Evolutionary conservation across 2,329 filamentous ascomycete genomes (phyloP).

Genomic region (Ascochyta clinopodiicola): DNA sequence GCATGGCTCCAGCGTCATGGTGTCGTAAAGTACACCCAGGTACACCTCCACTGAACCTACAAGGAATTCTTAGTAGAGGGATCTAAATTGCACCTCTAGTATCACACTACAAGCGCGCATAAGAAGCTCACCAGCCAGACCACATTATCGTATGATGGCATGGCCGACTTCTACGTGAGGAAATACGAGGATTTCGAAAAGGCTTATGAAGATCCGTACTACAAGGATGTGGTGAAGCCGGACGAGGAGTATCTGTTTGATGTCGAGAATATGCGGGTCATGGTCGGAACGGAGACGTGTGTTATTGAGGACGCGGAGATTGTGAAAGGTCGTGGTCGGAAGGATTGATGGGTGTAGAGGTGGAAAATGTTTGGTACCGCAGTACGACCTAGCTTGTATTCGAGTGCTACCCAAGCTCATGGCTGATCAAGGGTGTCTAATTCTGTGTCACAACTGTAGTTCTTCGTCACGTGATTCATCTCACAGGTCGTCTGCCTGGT

Average conservation of each 20-base stretch:
- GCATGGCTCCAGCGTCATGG: constrained; percentile 30
- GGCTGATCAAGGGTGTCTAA: too few relatives aligned
- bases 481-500: background rate
- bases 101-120: constrained; percentile 29
- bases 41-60: constrained; percentile 1
- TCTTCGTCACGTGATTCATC: background rate
- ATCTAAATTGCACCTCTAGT: constrained; percentile 3
- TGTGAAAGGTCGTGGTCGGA: background rate
- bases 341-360: background rate
- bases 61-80: too few relatives aligned
- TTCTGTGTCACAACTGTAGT: too few relatives aligned
- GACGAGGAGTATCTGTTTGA: constrained; percentile 34
- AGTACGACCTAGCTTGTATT: too few relatives aligned
- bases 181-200: constrained; percentile 33
- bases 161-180: constrained; percentile 35
- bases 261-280: constrained; percentile 16
- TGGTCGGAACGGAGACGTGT: constrained; percentile 9
- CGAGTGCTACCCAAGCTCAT: too few relatives aligned
- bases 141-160: constrained; percentile 28
- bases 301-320: constrained; percentile 7
- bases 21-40: constrained; percentile 35
- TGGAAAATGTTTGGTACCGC: background rate
- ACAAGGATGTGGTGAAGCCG: constrained; percentile 26
- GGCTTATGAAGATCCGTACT: constrained; percentile 33
- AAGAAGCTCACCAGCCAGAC: constrained; percentile 24